Percentiles rank a stretch among this genome's conserved stretches.
phyloP scores from a whole-genome alignment of 345 rosid genomes.

The Salix purpurea region DNA sequence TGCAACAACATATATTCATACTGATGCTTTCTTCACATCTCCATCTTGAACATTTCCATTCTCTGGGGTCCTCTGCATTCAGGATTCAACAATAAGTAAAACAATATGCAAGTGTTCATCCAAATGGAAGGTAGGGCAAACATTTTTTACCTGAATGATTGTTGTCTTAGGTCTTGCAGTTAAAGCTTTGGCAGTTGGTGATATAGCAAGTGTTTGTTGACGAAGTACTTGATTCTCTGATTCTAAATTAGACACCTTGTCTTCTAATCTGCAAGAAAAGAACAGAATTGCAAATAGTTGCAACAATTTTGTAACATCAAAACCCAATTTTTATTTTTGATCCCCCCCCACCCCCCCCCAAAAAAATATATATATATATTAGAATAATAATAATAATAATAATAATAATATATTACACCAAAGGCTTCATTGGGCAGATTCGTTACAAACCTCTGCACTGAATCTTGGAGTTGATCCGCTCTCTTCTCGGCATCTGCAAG shows the following conservation, averaged over 20 bases:
- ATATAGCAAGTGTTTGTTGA: slow-evolving; percentile 81
- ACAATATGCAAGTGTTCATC: not conserved
- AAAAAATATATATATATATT: no score
- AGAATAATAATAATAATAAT: no score
- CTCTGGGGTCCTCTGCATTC: slow-evolving; percentile 58
- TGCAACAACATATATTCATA: slow-evolving; percentile 28
- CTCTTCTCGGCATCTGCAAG: slow-evolving; percentile 69
- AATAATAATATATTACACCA: no score
- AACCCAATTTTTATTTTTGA: not conserved
- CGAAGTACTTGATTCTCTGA: slow-evolving; percentile 94
- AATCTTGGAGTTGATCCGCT: slow-evolving; percentile 86
- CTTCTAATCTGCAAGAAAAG: slow-evolving; percentile 55
- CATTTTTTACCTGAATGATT: slow-evolving; percentile 55
- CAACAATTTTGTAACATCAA: not conserved
- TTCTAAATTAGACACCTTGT: slow-evolving; percentile 83
- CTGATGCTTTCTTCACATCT: slow-evolving; percentile 50
- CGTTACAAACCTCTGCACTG: slow-evolving; percentile 72
- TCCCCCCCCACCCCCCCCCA: no score
- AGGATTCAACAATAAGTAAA: slow-evolving; percentile 11
- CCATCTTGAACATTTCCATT: slow-evolving; percentile 62
- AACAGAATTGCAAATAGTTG: not conserved
- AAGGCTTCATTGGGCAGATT: not conserved
- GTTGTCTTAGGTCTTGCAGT: slow-evolving; percentile 54
- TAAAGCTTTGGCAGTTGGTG: slow-evolving; percentile 75
- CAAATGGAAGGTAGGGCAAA: slow-evolving; percentile 1